These are phyloP conservation scores for Corymbia citriodora DNA, from an alignment of 441 rosid species.

Conservation along the genomic window DNA sequence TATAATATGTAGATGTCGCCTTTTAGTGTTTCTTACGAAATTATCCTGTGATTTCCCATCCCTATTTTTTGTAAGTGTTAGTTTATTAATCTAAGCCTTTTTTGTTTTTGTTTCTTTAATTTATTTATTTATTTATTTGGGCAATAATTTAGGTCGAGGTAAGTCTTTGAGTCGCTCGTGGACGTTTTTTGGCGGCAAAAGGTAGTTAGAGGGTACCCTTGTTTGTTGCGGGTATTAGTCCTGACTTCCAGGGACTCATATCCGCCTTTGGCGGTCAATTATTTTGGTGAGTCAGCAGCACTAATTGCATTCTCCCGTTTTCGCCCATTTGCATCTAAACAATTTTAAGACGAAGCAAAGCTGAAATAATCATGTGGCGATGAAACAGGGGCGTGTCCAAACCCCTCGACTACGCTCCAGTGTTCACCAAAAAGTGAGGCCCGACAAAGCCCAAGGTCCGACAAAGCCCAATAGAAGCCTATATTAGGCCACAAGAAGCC, in stretches of 20 bases:
- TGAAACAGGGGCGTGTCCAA: not conserved
- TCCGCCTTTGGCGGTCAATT: not conserved
- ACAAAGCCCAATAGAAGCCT: not conserved
- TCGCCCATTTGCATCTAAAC: not conserved
- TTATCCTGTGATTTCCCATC: not conserved
- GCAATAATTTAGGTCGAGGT: not conserved
- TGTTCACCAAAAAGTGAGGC: not conserved
- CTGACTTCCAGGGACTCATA: not conserved
- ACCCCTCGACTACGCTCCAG: not conserved
- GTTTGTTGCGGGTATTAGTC: not conserved
- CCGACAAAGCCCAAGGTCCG: not conserved
- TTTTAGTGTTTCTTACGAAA: not conserved
- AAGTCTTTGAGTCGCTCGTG: not conserved
- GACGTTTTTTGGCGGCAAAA: not conserved
- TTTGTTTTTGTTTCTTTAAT: not conserved
- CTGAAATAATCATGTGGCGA: not conserved
- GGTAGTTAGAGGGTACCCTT: not conserved
- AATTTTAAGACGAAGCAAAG: not conserved
- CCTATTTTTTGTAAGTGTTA: not conserved
- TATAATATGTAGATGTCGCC: not conserved
- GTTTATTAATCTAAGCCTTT: not conserved
- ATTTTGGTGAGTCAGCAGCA: not conserved
- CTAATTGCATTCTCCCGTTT: not conserved
- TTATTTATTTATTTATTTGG: not conserved
- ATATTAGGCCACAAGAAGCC: not conserved